A percentile compares a stretch with the other conserved stretches of the same genome.
Evolutionary conservation across 306 rosid species (phyloP).

Genomic region (Coriaria nepalensis): DNA sequence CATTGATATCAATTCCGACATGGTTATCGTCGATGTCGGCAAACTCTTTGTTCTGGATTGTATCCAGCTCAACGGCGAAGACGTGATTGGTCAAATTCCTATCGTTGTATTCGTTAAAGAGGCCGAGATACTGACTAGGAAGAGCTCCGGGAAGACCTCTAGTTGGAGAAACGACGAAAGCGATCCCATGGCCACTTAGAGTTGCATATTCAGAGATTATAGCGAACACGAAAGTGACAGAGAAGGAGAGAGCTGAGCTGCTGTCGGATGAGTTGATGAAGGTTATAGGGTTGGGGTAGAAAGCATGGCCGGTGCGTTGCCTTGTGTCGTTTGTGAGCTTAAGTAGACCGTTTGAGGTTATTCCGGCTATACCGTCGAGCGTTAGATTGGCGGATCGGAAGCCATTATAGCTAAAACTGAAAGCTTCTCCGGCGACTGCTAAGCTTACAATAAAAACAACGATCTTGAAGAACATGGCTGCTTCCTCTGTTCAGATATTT

Average conservation of each 20-base stretch:
- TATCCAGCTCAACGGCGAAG: slow-evolving; percentile 25
- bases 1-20: slow-evolving; percentile 24
- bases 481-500: too few species aligned
- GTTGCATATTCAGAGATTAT: slow-evolving; percentile 8
- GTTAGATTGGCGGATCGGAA: slow-evolving; percentile 23
- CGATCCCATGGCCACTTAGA: slow-evolving; percentile 17
- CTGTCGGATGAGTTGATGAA: slow-evolving; percentile 27
- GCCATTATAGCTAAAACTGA: slow-evolving; percentile 32
- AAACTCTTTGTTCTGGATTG: slow-evolving; percentile 6
- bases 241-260: slow-evolving; percentile 18
- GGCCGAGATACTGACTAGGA: slow-evolving; percentile 14
- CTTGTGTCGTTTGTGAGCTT: slow-evolving; percentile 38
- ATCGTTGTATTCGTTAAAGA: slow-evolving; percentile 10
- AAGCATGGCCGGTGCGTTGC: slow-evolving; percentile 38
- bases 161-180: slow-evolving; percentile 18
- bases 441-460: too few species aligned
- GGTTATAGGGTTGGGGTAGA: slow-evolving; percentile 26
- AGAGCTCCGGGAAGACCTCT: slow-evolving; percentile 5
- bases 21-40: slow-evolving; percentile 13
- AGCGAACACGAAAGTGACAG: slow-evolving; percentile 16
- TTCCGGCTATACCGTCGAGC: slow-evolving; percentile 30
- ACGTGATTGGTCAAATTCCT: slow-evolving; percentile 11
- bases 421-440: slow-evolving; percentile 18
- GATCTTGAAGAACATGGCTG: too few species aligned
- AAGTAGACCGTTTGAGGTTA: slow-evolving; percentile 34